These are phyloP conservation scores for Botrytis galanthina DNA, from an alignment of 2,329 filamentous ascomycete species.

Conservation along the genomic window DNA sequence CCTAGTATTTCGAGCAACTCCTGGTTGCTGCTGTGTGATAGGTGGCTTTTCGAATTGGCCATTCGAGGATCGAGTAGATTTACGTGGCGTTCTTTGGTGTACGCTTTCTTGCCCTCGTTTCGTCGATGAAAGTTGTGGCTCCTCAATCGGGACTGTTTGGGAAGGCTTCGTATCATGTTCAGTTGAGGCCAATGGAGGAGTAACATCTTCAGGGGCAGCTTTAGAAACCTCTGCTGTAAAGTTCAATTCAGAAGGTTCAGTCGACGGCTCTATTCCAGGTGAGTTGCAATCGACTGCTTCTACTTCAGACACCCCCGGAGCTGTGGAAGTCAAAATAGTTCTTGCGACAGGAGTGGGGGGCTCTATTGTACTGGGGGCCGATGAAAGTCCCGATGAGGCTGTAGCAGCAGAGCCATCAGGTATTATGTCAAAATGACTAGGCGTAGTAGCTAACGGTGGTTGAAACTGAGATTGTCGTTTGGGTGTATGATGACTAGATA, in stretches of 20 bases:
- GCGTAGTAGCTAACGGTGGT: neutral
- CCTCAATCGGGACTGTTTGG: neutral
- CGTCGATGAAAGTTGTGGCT: neutral
- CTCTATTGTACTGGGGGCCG: conserved; percentile 11
- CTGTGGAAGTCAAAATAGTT: neutral
- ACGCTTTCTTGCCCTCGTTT: neutral
- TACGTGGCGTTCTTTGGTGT: neutral
- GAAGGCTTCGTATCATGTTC: neutral
- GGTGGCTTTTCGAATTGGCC: neutral
- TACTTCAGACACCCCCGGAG: neutral
- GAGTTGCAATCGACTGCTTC: neutral
- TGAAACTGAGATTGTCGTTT: conserved; percentile 1
- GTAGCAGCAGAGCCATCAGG: neutral
- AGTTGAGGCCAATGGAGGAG: neutral
- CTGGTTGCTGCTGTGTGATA: neutral
- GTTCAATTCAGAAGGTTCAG: neutral
- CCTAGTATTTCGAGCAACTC: neutral
- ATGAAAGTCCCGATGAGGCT: conserved; percentile 14
- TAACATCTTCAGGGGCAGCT: neutral
- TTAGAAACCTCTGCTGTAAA: neutral
- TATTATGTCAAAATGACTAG: neutral
- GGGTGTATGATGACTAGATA: neutral
- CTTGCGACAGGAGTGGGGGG: conserved; percentile 2
- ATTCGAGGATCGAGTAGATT: conserved; percentile 18
- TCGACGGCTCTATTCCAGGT: neutral